These are phyloP conservation scores for Arthrobotrys musiformis DNA, from an alignment of 2,329 filamentous ascomycete genomes.

Conservation along the genomic window DNA sequence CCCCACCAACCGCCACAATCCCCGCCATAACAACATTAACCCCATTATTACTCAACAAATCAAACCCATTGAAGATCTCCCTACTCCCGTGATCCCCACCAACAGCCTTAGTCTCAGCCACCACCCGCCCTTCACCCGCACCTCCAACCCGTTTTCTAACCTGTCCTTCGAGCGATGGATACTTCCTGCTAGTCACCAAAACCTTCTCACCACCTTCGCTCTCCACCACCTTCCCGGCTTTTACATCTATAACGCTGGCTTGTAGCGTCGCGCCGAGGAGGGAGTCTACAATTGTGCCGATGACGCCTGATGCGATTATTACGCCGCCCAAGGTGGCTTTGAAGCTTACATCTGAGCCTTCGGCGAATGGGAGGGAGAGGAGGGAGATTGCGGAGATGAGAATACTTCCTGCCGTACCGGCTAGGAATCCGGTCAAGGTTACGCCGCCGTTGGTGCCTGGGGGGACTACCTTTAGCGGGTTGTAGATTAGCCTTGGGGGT, in stretches of 20 bases:
- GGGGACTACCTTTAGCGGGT: conserved; percentile 80
- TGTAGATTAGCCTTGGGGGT: conserved; percentile 85
- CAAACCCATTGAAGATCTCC: conserved; percentile 75
- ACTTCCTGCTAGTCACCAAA: conserved; percentile 59
- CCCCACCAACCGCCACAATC: conserved; percentile 76
- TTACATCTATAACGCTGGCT: conserved; percentile 83
- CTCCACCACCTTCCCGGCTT: conserved; percentile 88
- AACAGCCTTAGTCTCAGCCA: conserved; percentile 62
- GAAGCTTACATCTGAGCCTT: conserved; percentile 67
- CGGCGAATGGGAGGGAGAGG: conserved; percentile 73
- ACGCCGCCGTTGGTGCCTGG: conserved; percentile 95
- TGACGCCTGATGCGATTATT: conserved; percentile 76
- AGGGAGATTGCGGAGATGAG: conserved; percentile 75
- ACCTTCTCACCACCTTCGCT: conserved; percentile 77
- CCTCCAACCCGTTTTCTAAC: conserved; percentile 58
- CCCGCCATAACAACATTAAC: conserved; percentile 94
- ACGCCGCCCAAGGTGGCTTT: conserved; percentile 64
- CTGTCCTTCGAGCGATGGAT: conserved; percentile 1
- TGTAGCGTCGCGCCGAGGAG: conserved; percentile 86
- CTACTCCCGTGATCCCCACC: conserved; percentile 67
- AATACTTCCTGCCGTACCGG: conserved; percentile 78
- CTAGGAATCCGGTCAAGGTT: conserved; percentile 76
- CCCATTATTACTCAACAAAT: conserved; percentile 91
- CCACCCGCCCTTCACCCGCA: conserved; percentile 61
- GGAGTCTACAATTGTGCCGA: conserved; percentile 88